Evolutionary conservation across 768 basidiomycete genomes (phyloP).

Genomic region (Cystofilobasidium capitatum): DNA sequence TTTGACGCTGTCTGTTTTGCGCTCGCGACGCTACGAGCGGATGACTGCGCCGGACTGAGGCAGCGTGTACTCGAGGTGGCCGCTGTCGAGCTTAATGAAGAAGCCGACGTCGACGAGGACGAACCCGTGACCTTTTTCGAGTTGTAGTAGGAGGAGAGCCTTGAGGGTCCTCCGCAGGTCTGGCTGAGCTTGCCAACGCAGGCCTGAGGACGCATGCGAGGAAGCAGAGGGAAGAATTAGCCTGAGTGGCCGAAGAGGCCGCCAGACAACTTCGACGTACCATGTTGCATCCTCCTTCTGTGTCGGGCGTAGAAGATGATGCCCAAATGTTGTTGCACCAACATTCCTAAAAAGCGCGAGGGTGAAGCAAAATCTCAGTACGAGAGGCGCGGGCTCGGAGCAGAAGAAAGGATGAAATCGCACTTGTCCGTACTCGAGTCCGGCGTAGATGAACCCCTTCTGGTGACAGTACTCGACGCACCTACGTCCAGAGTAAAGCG

Average conservation of each 20-base stretch:
- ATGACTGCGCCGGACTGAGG: too few species aligned
- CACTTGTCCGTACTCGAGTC: conserved; percentile 34
- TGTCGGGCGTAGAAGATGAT: neutral
- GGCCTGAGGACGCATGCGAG: conserved; percentile 2
- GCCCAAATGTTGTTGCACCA: conserved; percentile 5
- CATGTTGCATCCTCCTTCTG: conserved; percentile 10
- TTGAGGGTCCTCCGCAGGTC: conserved; percentile 17
- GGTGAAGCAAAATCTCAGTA: neutral
- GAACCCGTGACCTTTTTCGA: neutral
- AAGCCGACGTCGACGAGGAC: neutral
- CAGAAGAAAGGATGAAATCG: too few species aligned
- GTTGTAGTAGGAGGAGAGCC: neutral
- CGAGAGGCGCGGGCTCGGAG: neutral
- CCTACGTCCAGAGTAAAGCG: neutral
- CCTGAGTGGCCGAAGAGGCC: neutral
- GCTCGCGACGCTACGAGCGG: too few species aligned
- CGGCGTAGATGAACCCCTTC: conserved; percentile 34
- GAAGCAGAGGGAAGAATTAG: neutral
- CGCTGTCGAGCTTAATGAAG: neutral
- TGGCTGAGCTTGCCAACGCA: conserved; percentile 17
- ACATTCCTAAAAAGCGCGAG: neutral
- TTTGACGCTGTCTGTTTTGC: too few species aligned
- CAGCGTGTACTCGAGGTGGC: too few species aligned
- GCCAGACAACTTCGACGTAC: neutral
- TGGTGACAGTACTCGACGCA: conserved; percentile 3